These are phyloP conservation scores for Colletotrichum abscissum DNA, from an alignment of 2,329 filamentous ascomycete genomes.

Conservation along the genomic window DNA sequence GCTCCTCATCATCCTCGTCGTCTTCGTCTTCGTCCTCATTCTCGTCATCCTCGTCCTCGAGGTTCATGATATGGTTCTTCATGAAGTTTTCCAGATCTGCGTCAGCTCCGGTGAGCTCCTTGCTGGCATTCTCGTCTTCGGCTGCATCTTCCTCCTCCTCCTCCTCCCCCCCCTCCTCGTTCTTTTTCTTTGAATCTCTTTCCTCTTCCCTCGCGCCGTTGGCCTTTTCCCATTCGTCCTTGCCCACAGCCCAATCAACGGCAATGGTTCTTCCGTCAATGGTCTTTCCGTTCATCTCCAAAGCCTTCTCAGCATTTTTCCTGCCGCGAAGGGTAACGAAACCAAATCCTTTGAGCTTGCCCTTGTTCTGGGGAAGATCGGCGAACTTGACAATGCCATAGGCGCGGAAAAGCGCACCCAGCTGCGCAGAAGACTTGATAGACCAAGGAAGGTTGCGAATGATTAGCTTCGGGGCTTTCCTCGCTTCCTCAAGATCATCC, in stretches of 20 bases:
- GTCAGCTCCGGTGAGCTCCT: conserved; percentile 54
- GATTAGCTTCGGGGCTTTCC: conserved; percentile 80
- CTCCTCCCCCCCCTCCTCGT: conserved; percentile 54
- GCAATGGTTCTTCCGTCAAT: conserved; percentile 89
- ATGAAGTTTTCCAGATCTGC: conserved; percentile 66
- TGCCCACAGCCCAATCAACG: conserved; percentile 97
- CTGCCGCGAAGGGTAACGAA: conserved; percentile 89
- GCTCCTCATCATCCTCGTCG: conserved; percentile 56
- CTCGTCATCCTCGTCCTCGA: conserved; percentile 67
- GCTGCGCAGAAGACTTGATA: conserved; percentile 86
- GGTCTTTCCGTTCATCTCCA: conserved; percentile 90
- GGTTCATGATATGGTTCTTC: conserved; percentile 66
- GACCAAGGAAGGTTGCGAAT: conserved; percentile 97
- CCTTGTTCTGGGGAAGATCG: conserved; percentile 83
- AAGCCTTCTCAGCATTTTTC: conserved; percentile 91
- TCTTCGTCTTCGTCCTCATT: conserved; percentile 58
- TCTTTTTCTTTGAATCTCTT: conserved; percentile 40
- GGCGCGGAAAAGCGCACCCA: conserved; percentile 82
- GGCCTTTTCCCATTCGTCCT: conserved; percentile 82
- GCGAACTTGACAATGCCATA: conserved; percentile 93
- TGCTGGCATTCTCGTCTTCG: conserved; percentile 39
- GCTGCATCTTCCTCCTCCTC: conserved; percentile 41
- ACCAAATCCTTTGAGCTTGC: conserved; percentile 86
- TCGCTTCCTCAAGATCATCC: conserved; percentile 69
- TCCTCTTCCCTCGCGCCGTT: conserved; percentile 51